Base-by-base conservation (phyloP, 306 rosid genomes). In the Biancaea sappan region DNA sequence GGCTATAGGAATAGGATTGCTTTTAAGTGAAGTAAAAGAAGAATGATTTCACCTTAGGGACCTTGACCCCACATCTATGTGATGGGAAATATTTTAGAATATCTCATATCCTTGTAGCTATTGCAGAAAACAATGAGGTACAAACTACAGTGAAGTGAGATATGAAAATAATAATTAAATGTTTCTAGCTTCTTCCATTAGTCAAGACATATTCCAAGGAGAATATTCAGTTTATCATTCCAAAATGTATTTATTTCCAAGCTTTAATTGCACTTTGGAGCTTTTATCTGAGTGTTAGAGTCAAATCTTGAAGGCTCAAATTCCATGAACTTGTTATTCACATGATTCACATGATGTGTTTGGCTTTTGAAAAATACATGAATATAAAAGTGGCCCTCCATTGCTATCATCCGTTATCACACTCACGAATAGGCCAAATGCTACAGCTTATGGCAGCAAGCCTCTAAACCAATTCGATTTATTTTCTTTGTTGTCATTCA, bases 381-480 rank as follows among this genome's bases (percentile, higher is more conserved):
- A 21, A 52, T n/a, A 52, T 21, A 4, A 52, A 52, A 52, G 22
- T 52, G 59, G 59, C 59, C 59, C 29, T 21, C 59, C 8, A 22
- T 52, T 22, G 14, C 31, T 52, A 9, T 34, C 37, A 34, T 3
- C 12, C 13, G 29, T n/a, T n/a, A n/a, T n/a, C n/a, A n/a, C n/a
- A n/a, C n/a, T n/a, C n/a, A n/a, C n/a, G n/a, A n/a, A n/a, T n/a
- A n/a, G n/a, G n/a, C 31, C 66, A 28, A 67, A 37, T 21, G 46
- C 46, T 26, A 53, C 82, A 61, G 66, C 83, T 46, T 71, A 78
- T 53, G 46, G 5, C 8, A n/a, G 22, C 37, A 34, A 5, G 6
- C 37, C 6, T 34, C 11, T 28, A 51, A 3, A n/a, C 43, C 13
- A 38, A 38, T 0, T 19, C 59, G 4, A 0, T 8, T 16, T 16